Conservation (phyloP, 768 basidiomycete species). For the Hypholoma fasciculare region DNA sequence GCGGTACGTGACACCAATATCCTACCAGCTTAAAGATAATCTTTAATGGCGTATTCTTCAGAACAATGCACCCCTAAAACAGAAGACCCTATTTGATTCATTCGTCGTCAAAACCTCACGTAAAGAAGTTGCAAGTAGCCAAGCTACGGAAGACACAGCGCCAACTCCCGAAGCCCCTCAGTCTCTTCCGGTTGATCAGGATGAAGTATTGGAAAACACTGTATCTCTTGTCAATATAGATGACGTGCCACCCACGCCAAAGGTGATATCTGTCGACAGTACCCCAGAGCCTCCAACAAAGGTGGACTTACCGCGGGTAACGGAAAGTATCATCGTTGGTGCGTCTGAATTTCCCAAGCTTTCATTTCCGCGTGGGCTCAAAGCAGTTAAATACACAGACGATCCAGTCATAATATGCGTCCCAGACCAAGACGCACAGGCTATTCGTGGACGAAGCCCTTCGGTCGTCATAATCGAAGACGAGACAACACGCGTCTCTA, state of each 20-base stretch:
- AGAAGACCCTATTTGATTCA: conserved; percentile 38
- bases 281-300: background rate
- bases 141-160: background rate
- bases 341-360: background rate
- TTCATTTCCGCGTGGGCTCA: background rate
- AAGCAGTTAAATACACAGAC: background rate
- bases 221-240: background rate
- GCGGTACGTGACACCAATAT: background rate
- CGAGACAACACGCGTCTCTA: background rate
- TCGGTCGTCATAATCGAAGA: conserved; percentile 20
- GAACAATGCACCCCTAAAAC: conserved; percentile 19
- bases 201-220: background rate
- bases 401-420: no score
- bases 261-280: background rate
- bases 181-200: background rate
- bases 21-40: background rate
- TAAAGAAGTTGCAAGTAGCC: background rate
- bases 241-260: background rate
- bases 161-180: background rate
- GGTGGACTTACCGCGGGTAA: background rate
- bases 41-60: background rate
- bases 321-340: background rate
- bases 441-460: conserved; percentile 16
- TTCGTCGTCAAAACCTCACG: conserved; percentile 11
- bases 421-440: background rate